phyloP scores from a whole-genome alignment of 257 asterid genomes.

The Solanum arcanum region DNA sequence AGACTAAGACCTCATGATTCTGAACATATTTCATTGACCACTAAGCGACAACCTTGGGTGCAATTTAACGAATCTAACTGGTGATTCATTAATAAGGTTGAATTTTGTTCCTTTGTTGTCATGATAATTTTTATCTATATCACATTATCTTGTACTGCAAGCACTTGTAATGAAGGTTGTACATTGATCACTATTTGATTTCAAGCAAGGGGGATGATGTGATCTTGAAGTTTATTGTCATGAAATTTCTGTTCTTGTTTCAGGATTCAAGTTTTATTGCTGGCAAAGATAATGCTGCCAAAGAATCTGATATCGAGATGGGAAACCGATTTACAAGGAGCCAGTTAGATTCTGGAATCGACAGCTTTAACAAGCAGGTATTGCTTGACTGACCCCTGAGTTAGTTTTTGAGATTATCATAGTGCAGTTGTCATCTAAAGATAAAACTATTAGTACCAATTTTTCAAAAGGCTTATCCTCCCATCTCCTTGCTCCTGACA shows the following conservation, averaged over 20 bases:
- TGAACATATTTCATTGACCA: background rate
- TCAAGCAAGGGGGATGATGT: background rate
- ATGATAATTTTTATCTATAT: background rate
- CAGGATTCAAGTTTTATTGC: constrained; percentile 57
- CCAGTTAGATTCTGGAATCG: constrained; percentile 62
- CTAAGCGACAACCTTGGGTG: background rate
- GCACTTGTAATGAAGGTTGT: background rate
- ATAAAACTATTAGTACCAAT: background rate
- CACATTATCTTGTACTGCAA: background rate
- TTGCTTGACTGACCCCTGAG: background rate
- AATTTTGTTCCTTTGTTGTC: background rate
- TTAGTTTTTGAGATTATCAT: background rate
- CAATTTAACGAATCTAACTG: background rate
- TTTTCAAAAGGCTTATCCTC: background rate
- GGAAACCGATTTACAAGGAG: constrained; percentile 45
- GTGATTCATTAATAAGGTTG: background rate
- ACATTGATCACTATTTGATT: background rate
- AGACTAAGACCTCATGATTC: background rate
- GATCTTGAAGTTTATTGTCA: background rate
- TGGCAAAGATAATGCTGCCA: constrained; percentile 24
- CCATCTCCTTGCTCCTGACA: background rate
- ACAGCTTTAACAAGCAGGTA: constrained; percentile 68
- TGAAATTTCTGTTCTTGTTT: background rate
- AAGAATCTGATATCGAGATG: constrained; percentile 64
- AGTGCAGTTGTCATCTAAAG: background rate